A percentile compares a stretch with the other conserved stretches of the same genome.
These are phyloP conservation scores for Quercus bicolor DNA, from an alignment of 306 rosid genomes.

Conservation along the genomic window DNA sequence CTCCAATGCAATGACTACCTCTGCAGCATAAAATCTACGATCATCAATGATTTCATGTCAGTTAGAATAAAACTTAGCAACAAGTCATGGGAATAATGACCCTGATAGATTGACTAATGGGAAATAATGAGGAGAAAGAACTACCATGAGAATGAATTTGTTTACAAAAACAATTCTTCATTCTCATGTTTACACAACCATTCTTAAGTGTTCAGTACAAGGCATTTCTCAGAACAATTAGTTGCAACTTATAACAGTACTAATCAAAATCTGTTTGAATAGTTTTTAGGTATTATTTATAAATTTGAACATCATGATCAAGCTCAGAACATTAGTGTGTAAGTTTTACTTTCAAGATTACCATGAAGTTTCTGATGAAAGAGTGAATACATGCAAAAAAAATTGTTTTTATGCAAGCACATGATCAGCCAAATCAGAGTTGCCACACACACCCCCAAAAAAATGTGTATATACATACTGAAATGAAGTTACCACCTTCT, in stretches of 20 bases:
- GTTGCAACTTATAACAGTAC: background rate
- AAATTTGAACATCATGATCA: background rate
- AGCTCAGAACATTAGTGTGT: background rate
- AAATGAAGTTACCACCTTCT: background rate
- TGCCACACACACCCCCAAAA: too few species aligned
- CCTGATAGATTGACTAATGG: too few species aligned
- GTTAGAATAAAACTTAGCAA: slow-evolving; percentile 11
- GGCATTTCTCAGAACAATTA: background rate
- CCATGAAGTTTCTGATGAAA: background rate
- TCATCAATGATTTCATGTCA: slow-evolving; percentile 18
- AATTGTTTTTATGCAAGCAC: background rate
- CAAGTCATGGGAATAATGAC: background rate
- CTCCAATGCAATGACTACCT: slow-evolving; percentile 87
- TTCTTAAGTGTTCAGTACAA: background rate
- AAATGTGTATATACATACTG: background rate
- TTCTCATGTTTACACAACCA: too few species aligned
- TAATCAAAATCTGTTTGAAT: background rate
- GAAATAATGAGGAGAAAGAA: background rate
- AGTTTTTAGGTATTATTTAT: background rate
- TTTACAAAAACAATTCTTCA: background rate
- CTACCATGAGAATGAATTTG: background rate
- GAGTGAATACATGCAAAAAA: background rate
- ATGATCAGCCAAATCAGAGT: background rate
- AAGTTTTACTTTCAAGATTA: background rate
- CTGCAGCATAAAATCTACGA: slow-evolving; percentile 82